phyloP scores from a whole-genome alignment of 768 basidiomycete genomes.

The Gymnopilus dilepis region DNA sequence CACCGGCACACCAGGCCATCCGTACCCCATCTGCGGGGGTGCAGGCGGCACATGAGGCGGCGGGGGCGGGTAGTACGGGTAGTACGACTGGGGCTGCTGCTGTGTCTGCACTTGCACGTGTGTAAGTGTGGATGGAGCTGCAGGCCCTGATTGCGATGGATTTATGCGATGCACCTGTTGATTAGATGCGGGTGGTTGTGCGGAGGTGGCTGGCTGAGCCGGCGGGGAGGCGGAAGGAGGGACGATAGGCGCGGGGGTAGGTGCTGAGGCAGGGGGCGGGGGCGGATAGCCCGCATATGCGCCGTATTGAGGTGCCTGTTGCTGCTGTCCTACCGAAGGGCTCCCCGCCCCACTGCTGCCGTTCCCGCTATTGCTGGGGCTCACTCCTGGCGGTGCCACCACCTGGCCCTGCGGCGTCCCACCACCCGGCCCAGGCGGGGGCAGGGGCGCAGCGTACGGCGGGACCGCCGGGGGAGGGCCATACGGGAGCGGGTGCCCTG shows the following conservation, averaged over 20 bases:
- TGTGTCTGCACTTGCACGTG: too few species aligned
- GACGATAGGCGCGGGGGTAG: too few species aligned
- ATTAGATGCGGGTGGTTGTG: conserved; percentile 3
- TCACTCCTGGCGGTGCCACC: background rate
- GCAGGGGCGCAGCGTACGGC: conserved; percentile 9
- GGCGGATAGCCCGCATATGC: conserved; percentile 20
- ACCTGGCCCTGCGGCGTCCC: background rate
- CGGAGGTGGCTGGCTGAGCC: conserved; percentile 16
- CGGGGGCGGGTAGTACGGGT: conserved; percentile 19
- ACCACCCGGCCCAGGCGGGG: conserved; percentile 12
- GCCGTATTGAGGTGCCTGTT: conserved; percentile 18
- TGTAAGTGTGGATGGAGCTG: too few species aligned
- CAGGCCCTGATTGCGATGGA: conserved; percentile 33
- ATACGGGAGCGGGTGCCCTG: conserved; percentile 23
- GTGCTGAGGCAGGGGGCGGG: conserved; percentile 19
- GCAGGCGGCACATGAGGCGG: conserved; percentile 1
- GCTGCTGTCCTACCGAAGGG: conserved; percentile 12
- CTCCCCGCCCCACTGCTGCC: background rate
- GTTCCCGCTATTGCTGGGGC: conserved; percentile 1
- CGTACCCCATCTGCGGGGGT: conserved; percentile 11
- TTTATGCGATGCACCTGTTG: conserved; percentile 31
- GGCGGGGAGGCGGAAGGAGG: background rate
- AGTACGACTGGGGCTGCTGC: conserved; percentile 19
- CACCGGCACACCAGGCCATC: too few species aligned
- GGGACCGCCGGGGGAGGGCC: conserved; percentile 15